Base-by-base conservation (phyloP, 345 rosid species). In the Syzygium grande region DNA sequence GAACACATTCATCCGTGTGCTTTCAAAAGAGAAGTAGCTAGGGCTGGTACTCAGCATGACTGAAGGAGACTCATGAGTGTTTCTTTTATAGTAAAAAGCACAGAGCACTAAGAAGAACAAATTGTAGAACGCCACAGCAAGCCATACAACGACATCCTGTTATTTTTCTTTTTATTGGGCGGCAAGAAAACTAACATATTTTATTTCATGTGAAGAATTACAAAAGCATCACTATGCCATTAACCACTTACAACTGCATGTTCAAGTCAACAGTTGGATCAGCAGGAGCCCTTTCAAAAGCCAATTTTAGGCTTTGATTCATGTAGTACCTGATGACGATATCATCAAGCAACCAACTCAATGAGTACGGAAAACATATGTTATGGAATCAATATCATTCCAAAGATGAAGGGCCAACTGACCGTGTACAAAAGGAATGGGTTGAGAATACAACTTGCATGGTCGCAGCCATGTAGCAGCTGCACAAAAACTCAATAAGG, bases 391-490 rank as follows among this genome's bases (percentile, higher is more conserved):
- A 77, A 87, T 73, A 89, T 68, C 49, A 56, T 61, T 53, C 61
- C 51, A 88, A 85, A n/a, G 51, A 52, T 63, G 58, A 79, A 86
- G 43, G 27, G 34, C 59, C 85, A 52, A 91, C 92, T 90, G 52
- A 97, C 99, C 95, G 93, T 86, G 95, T 90, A 90, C 89, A 91
- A 89, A 98, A 97, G 85, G 94, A 91, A 68, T 84, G 93, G 34
- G 96, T 95, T 58, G 99, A 95, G 95, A 98, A 95, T 78, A 96
- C 91, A 87, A 94, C 96, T 93, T 98, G 99, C 98, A 98, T 96
- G 1, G 99, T 98, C 79, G 99, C 98, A 77, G 99, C 99, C 98
- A 98, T 91, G 92, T 98, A 98, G 95, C 99, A 98, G 92, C 99
- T 97, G 93, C 91, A 90, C 85, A 87, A 86, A 88, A 89, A 90